Evolutionary conservation across 495 filamentous ascomycete species (phyloP), one percentile per base, ranked within the genome.

Genomic region (Beverwykella pulmonaria): DNA sequence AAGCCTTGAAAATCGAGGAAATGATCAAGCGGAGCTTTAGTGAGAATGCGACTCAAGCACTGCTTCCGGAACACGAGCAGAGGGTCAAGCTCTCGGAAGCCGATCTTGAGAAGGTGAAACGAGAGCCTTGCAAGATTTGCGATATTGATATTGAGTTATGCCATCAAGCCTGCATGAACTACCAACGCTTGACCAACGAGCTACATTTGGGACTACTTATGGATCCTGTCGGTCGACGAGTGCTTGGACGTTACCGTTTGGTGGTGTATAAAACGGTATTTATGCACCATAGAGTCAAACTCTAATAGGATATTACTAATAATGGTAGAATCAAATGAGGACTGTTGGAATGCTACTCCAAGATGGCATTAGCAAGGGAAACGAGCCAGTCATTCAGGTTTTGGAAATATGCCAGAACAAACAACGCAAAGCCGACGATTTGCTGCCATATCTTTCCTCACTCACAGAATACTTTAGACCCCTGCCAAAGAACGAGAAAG

Each of bases 21-120:
- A 98, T 98, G 94, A 98, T 98, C 79, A 98, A 98, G 82, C 87
- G 94, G 67, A 96, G 92, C 75, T 98, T 98, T 83, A 96, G 92
- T 61, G 94, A 98, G 77, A 94, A 98, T 78, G 92, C 92, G n/a
- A 97, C 95, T 0, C 95, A 98, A 72, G 93, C 95, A 64, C 80
- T 98, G 32, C 80, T 98, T 12, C 94, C 94, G 0, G 92, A 97
- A 76, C 93, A 97, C 67, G 93, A 98, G 78, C 93, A 93, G 74
- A 87, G 91, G 69, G 90, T 98, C 48, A 92, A 93, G 72, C 70
- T 96, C n/a, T 95, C 92, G 0, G 92, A 98, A 74, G 91, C 90
- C 1, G 92, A 94, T 75, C 79, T 98, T 63, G 91, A 83, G 39
- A 96, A 93, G 75, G 84, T 98, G 69, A 93, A 93, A 76, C 83